phyloP scores from a whole-genome alignment of 140 eudicot genomes.

The Cichorium intybus region DNA sequence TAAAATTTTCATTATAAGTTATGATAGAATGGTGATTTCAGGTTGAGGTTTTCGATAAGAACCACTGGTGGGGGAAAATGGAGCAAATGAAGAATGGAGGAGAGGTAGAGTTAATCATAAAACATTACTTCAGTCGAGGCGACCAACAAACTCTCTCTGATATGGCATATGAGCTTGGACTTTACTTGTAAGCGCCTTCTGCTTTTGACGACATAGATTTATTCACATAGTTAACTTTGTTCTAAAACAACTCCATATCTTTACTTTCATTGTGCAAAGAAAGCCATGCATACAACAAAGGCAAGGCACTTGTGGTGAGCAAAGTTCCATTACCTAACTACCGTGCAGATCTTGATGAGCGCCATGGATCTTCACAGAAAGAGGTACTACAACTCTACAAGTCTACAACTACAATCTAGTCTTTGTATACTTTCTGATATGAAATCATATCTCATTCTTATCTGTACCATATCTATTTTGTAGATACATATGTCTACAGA shows the following conservation, averaged over 20 bases:
- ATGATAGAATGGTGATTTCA: conserved; percentile 19
- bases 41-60: conserved; percentile 81
- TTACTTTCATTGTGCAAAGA: conserved; percentile 57
- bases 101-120: conserved; percentile 68
- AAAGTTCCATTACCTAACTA: conserved; percentile 85
- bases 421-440: background rate
- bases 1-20: too few species aligned
- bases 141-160: conserved; percentile 68
- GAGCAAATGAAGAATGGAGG: conserved; percentile 72
- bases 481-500: conserved; percentile 89
- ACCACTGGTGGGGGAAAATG: conserved; percentile 80
- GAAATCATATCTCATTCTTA: background rate
- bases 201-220: background rate
- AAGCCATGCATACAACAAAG: conserved; percentile 95
- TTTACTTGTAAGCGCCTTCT: conserved; percentile 82
- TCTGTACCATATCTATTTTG: conserved; percentile 7
- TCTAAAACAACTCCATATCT: background rate
- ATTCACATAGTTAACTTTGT: background rate
- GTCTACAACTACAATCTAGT: background rate
- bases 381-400: conserved; percentile 46
- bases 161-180: conserved; percentile 81
- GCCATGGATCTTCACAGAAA: conserved; percentile 80
- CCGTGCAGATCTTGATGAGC: conserved; percentile 96
- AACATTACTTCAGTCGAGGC: conserved; percentile 55
- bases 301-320: conserved; percentile 91